Percentiles rank a stretch among this genome's conserved stretches.
Evolutionary conservation across 2,329 filamentous ascomycete species (phyloP).

Genomic region (Botrytis aclada): DNA sequence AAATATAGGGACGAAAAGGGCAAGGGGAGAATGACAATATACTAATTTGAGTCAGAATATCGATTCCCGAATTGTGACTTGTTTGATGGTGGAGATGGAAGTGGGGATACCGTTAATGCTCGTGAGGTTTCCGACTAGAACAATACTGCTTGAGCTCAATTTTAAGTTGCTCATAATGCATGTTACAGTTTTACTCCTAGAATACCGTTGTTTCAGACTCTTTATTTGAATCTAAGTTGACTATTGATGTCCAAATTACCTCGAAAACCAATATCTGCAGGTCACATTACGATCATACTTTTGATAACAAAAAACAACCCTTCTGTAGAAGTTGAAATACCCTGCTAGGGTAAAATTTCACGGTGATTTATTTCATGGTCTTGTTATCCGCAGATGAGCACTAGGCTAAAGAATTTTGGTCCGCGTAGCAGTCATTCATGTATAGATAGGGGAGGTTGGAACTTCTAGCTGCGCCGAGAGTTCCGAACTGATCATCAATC

Average conservation of each 20-base stretch:
- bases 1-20: not conserved
- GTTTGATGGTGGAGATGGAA: not conserved
- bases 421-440: slow-evolving; percentile 6
- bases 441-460: not conserved
- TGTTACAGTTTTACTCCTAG: not conserved
- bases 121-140: not conserved
- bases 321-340: slow-evolving; percentile 4
- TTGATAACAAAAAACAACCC: not conserved
- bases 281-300: not conserved
- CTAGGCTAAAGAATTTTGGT: not conserved
- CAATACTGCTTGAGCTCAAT: not conserved
- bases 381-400: not conserved
- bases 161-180: not conserved
- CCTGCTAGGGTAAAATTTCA: not conserved
- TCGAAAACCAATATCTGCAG: not conserved
- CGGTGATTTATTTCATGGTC: not conserved
- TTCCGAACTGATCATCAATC: not conserved
- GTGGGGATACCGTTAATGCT: not conserved
- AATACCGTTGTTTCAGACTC: not conserved
- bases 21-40: not conserved
- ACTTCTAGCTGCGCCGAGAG: not conserved
- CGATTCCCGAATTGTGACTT: slow-evolving; percentile 4
- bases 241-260: not conserved
- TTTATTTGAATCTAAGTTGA: not conserved
- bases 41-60: slow-evolving; percentile 8